Evolutionary conservation across 73 alveolate genomes (phyloP).

Genomic region (Tetrahymena malaccensis): DNA sequence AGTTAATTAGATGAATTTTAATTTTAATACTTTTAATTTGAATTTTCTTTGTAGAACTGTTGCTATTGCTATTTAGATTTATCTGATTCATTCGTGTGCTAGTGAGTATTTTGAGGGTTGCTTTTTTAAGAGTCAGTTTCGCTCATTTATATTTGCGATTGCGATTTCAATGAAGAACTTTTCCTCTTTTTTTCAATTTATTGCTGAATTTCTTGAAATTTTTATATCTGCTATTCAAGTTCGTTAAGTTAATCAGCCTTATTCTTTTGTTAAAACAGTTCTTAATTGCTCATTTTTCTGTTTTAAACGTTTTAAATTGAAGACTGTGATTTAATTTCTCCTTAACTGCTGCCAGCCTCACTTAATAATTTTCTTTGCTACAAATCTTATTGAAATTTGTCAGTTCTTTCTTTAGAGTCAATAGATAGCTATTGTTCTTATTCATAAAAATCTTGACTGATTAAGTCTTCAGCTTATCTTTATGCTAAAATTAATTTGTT

Average conservation of each 20-base stretch:
- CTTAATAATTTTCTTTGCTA: not conserved
- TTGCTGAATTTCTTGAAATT: not conserved
- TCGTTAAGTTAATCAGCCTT: not conserved
- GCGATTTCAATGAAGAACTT: not conserved
- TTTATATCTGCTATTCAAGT: not conserved
- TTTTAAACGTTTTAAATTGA: not conserved
- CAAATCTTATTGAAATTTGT: not conserved
- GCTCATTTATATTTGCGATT: not conserved
- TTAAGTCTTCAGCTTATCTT: not conserved
- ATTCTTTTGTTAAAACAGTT: not conserved
- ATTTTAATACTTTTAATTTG: not conserved
- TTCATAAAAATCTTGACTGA: not conserved
- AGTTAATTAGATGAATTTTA: too few species aligned
- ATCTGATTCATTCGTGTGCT: not conserved
- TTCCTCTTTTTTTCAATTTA: not conserved
- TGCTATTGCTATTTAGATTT: not conserved
- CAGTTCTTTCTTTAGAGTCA: not conserved
- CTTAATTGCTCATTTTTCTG: not conserved
- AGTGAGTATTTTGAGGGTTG: not conserved
- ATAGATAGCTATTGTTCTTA: not conserved
- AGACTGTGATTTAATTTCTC: not conserved
- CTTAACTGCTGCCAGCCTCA: not conserved
- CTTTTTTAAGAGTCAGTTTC: not conserved
- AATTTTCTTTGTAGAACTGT: not conserved
- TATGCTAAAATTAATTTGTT: not conserved